Base-by-base conservation (phyloP, 768 basidiomycete genomes). In the Leccinum sublutescens region DNA sequence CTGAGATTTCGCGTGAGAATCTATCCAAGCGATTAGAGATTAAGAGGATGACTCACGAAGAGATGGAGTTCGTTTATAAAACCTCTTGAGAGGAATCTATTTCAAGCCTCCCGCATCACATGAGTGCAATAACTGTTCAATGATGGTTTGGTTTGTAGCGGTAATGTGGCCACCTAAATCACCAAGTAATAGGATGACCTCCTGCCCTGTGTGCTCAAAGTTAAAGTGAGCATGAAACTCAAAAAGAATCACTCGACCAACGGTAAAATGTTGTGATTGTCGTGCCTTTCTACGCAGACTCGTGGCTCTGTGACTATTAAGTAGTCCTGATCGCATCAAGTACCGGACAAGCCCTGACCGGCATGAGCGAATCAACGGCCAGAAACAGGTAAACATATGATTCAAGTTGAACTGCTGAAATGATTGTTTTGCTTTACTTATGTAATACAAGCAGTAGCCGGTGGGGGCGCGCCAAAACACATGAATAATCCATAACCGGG, bases 381-480 rank as follows among this genome's bases (percentile, higher is more conserved):
- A 19, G 29, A 52, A 29, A 2, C 8, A 59, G 19, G 49, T 50
- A 40, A 58, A 43, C 58, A 51, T 43, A 50, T 50, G 49, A 33
- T 33, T 47, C 29, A 29, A 29, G 29, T 29, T 19, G 15, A 29
- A 43, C 40, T 40, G 9, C 2, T 36, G 21, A 12, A n/a, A 29
- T 29, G 51, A 14, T 14, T 27, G 21, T 19, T 19, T 21, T 27
- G 21, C 14, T 19, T 34, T 34, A n/a, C 54, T 29, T 49, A 40
- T 11, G 19, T 14, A 48, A 15, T 48, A 14, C 33, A 10, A 11
- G 31, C 14, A 34, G 14, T 36, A 33, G 9, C 56, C 63, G 58
- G 60, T 23, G 38, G 27, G 29, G 17, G 38, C 34, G 51, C 55
- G 50, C 17, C 55, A 57, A 68, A 69, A 69, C 68, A 69, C 68